Conservation (phyloP, 2,329 filamentous ascomycete species). For the Calonectria hongkongensis region DNA sequence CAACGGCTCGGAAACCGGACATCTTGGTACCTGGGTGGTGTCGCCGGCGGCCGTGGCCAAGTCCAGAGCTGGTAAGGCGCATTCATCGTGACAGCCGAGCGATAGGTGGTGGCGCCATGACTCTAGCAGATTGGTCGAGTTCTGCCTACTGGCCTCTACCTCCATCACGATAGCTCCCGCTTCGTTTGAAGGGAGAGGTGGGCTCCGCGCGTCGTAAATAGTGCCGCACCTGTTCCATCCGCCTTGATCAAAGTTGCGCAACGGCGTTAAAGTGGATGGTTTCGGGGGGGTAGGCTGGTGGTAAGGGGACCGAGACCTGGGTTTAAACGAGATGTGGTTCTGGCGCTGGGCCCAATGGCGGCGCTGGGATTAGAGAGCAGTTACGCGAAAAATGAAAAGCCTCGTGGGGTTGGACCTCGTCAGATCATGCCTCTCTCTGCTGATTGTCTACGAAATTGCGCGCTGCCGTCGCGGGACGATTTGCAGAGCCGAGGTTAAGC, state of each 20-base stretch:
- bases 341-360: constrained; percentile 17
- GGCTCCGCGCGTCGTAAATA: constrained; percentile 50
- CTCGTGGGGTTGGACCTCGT: constrained; percentile 32
- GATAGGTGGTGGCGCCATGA: constrained; percentile 47
- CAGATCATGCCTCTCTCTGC: constrained; percentile 41
- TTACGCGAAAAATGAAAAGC: constrained; percentile 19
- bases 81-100: constrained; percentile 50
- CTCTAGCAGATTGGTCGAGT: constrained; percentile 51
- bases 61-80: constrained; percentile 46
- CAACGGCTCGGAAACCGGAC: constrained; percentile 47
- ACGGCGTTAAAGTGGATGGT: constrained; percentile 13
- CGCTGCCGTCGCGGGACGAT: background rate
- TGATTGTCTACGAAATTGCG: constrained; percentile 26
- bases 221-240: constrained; percentile 50
- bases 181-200: constrained; percentile 46
- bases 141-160: constrained; percentile 52
- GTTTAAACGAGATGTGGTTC: constrained; percentile 26
- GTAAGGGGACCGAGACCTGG: background rate
- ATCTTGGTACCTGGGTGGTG: constrained; percentile 50
- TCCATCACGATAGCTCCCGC: constrained; percentile 53
- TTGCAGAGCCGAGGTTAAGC: background rate
- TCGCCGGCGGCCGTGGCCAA: constrained; percentile 39
- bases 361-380: constrained; percentile 34
- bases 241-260: constrained; percentile 37
- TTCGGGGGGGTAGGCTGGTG: constrained; percentile 26